phyloP scores from a whole-genome alignment of 1,284 basidiomycete species.

The Microbotryum violaceum region DNA sequence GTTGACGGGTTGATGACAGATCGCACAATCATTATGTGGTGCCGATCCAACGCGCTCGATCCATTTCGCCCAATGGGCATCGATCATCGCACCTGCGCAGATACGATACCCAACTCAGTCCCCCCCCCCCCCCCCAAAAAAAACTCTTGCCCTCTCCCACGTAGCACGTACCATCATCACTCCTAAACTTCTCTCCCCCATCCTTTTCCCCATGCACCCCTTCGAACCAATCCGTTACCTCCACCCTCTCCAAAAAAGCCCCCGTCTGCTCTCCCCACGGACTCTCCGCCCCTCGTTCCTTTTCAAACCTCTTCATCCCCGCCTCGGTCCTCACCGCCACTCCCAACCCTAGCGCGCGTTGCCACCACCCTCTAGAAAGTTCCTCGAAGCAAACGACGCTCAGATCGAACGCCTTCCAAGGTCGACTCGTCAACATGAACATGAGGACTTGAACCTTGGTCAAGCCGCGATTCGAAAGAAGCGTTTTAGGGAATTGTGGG shows the following conservation, averaged over 20 bases:
- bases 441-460: conserved; percentile 37
- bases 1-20: conserved; percentile 50
- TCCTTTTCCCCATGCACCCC: conserved; percentile 59
- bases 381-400: conserved; percentile 17
- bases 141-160: conserved; percentile 21
- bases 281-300: conserved; percentile 9
- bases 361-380: conserved; percentile 20
- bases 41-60: conserved; percentile 39
- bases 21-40: conserved; percentile 46
- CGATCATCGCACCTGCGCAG: conserved; percentile 48
- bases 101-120: neutral
- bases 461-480: conserved; percentile 31
- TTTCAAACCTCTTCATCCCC: conserved; percentile 11
- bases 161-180: conserved; percentile 53
- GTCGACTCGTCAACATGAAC: conserved; percentile 28
- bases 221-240: conserved; percentile 44
- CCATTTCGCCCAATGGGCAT: conserved; percentile 52
- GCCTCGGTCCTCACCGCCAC: conserved; percentile 18
- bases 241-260: conserved; percentile 2
- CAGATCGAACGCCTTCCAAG: conserved; percentile 25
- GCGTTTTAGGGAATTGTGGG: conserved; percentile 20
- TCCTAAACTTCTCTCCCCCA: conserved; percentile 49
- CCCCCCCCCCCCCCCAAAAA: neutral
- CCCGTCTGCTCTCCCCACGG: conserved; percentile 8
- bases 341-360: conserved; percentile 12